A percentile compares a stretch with the other conserved stretches of the same genome.
phyloP scores from a whole-genome alignment of 2,329 filamentous ascomycete genomes.

The Colletotrichum sp. region DNA sequence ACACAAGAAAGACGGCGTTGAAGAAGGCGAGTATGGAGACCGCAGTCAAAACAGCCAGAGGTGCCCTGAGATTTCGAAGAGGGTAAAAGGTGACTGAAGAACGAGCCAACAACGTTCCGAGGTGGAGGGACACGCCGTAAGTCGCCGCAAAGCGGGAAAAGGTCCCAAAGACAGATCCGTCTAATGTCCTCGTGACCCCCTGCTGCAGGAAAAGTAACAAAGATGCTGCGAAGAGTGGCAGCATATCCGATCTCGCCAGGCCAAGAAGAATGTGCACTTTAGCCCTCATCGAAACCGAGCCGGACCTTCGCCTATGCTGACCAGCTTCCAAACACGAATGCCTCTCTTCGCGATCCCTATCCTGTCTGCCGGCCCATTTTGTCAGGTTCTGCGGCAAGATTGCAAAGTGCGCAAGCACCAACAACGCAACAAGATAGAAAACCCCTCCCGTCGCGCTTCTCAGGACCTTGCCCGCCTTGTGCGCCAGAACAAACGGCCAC shows the following conservation, averaged over 20 bases:
- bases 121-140: constrained; percentile 32
- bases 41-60: constrained; percentile 14
- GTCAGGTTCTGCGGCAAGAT: constrained; percentile 27
- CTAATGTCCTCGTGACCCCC: constrained; percentile 33
- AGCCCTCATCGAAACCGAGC: constrained; percentile 14
- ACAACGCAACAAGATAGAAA: constrained; percentile 28
- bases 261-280: constrained; percentile 10
- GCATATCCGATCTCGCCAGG: constrained; percentile 29
- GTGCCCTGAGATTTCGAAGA: constrained; percentile 6
- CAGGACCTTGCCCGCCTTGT: constrained; percentile 29
- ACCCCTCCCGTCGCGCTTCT: constrained; percentile 31
- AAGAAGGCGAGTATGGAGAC: constrained; percentile 18
- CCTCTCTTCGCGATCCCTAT: constrained; percentile 13
- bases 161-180: constrained; percentile 25
- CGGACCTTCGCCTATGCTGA: not conserved
- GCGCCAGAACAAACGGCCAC: constrained; percentile 33
- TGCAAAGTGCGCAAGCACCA: constrained; percentile 32
- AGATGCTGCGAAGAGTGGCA: constrained; percentile 29
- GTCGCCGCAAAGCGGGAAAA: constrained; percentile 33
- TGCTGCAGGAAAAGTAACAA: constrained; percentile 27
- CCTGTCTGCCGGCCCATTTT: not conserved
- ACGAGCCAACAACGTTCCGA: constrained; percentile 31
- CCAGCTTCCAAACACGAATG: not conserved
- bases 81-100: constrained; percentile 25
- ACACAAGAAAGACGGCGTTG: constrained; percentile 27